Conservation (phyloP, 163 green algal species). For the Dunaliella salina region DNA sequence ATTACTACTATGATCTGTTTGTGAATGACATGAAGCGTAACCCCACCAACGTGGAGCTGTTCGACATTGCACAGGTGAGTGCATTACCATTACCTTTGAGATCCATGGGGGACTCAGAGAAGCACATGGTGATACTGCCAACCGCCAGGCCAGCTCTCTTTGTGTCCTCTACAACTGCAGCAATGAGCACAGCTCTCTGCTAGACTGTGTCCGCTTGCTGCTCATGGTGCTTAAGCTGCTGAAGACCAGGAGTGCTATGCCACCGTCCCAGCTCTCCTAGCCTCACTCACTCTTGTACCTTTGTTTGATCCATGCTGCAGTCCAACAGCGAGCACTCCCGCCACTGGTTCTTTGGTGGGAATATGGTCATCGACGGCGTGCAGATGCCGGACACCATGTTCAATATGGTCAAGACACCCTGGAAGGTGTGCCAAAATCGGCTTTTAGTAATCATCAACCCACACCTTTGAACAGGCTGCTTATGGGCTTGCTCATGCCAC, state of each 20-base stretch:
- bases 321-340: conserved; percentile 86
- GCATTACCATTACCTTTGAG: conserved; percentile 37
- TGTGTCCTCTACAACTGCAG: too few relatives aligned
- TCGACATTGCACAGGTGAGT: conserved; percentile 91
- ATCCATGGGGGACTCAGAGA: not conserved
- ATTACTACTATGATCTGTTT: conserved; percentile 91
- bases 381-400: conserved; percentile 76
- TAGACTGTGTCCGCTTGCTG: too few relatives aligned
- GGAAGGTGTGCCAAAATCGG: conserved; percentile 30
- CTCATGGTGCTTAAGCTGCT: too few relatives aligned
- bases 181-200: too few relatives aligned
- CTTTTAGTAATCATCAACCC: too few relatives aligned
- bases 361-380: conserved; percentile 87
- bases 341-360: conserved; percentile 91
- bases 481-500: too few relatives aligned
- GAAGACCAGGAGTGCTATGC: too few relatives aligned
- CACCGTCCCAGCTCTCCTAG: too few relatives aligned
- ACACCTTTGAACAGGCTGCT: too few relatives aligned
- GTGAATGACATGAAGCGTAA: conserved; percentile 78
- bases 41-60: conserved; percentile 98
- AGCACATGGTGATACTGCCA: too few relatives aligned
- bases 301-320: not conserved
- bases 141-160: too few relatives aligned
- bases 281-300: too few relatives aligned
- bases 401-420: conserved; percentile 67